Evolutionary conservation across 2,329 filamentous ascomycete species (phyloP), one percentile per base, ranked within the genome.

Genomic region (Nigrospora oryzae): DNA sequence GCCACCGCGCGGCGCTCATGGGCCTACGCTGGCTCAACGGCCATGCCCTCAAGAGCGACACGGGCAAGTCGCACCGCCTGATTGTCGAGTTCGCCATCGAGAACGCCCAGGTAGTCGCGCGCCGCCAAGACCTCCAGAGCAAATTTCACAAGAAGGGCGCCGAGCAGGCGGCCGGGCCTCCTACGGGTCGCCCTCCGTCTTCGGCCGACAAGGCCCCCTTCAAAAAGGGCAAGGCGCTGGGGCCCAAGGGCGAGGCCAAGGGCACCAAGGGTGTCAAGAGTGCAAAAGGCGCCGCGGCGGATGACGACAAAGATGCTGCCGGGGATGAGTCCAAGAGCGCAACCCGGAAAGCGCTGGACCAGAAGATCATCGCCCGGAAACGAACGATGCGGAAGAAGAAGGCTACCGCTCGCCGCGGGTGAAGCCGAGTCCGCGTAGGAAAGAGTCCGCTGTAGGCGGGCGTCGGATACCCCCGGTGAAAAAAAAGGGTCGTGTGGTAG

Each of bases 41-140:
- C 2, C 83, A 78, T 47, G 68, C 77, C 31, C 55, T 81, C 15
- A 70, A 75, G 56, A 78, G 75, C 51, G 66, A 71, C 19, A 66
- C 77, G 43, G 89, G 93, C 52, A 88, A 85, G 67, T 91, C 89
- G 62, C 90, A 93, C 65, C 77, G 93, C 12, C 68, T 98, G 42
- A 89, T 98, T 59, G 91, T 91, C 34, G 94, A 98, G 64, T 98
- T 98, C 62, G 89, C 93, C 16, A 95, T 98, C 62, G 93, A 98
- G 67, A 98, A 98, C 57, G 90, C 89, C 1, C 90, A 96, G 58
- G 93, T 98, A 1, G 84, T 98, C n/a, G 78, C 83, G 53, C 77
- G 93, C 51, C 77, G 94, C 44, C 78, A 73, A 49, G 83, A 89
- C 59, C 64, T 68, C 36, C 68, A 68, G 47, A 49, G 48, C 44